A percentile compares a stretch with the other conserved stretches of the same genome.
phyloP scores from a whole-genome alignment of 352 stramenopile species.

The Phytophthora tubulina region DNA sequence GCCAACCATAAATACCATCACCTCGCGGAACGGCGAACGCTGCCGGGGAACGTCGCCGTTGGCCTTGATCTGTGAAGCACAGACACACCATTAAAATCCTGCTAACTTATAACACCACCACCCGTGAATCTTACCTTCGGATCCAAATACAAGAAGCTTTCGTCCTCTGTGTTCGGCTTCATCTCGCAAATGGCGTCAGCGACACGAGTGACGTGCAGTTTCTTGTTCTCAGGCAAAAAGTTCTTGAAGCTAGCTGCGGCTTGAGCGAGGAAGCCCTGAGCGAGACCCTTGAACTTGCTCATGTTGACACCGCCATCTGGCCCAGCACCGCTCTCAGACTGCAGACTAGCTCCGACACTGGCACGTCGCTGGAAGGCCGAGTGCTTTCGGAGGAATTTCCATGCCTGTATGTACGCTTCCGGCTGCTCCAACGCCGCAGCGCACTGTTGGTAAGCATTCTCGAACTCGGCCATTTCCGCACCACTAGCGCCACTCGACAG shows the following conservation, averaged over 20 bases:
- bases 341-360: conserved; percentile 65
- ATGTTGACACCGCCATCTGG: conserved; percentile 64
- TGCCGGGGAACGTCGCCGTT: conserved; percentile 76
- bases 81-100: conserved; percentile 1
- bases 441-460: conserved; percentile 75
- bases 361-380: conserved; percentile 85
- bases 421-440: conserved; percentile 42
- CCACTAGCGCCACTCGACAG: conserved; percentile 75
- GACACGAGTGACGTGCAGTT: conserved; percentile 85
- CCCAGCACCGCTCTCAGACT: conserved; percentile 38
- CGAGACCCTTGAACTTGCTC: conserved; percentile 88
- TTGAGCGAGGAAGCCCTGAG: conserved; percentile 84
- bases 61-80: conserved; percentile 65
- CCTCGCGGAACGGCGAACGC: conserved; percentile 81
- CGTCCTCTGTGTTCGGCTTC: conserved; percentile 83
- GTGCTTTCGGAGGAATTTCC: conserved; percentile 87
- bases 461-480: conserved; percentile 80
- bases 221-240: conserved; percentile 90
- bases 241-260: conserved; percentile 88
- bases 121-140: conserved; percentile 63
- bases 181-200: conserved; percentile 87
- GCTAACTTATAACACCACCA: background rate
- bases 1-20: conserved; percentile 91
- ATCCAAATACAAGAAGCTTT: conserved; percentile 87
- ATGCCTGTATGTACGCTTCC: conserved; percentile 64